Evolutionary conservation across 148 eudicot species (phyloP).

Genomic region (Rhododendron ferrugineum): DNA sequence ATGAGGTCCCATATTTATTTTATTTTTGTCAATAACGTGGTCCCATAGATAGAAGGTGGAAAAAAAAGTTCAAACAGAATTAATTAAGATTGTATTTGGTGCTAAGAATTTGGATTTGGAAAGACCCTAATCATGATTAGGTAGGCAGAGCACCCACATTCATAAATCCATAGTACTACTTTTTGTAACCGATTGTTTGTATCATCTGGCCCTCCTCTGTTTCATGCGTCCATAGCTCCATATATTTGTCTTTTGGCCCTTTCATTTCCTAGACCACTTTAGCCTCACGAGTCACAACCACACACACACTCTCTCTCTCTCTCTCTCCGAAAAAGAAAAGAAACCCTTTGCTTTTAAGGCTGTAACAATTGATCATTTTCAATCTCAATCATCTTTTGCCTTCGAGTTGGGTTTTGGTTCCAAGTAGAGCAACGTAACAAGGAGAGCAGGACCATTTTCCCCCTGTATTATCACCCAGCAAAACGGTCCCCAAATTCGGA

Average conservation of each 20-base stretch:
- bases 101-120: constrained; percentile 1
- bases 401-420: not conserved
- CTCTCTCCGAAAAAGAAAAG: not conserved
- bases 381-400: not conserved
- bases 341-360: not conserved
- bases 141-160: constrained; percentile 1
- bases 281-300: not conserved
- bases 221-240: not conserved
- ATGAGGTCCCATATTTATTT: not conserved
- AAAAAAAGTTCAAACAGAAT: not conserved
- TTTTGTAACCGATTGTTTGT: not conserved
- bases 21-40: not conserved
- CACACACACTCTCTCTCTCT: not conserved
- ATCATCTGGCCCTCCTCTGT: not conserved
- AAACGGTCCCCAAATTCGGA: constrained; percentile 9
- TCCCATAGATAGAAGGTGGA: not conserved
- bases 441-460: constrained; percentile 10
- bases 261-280: not conserved
- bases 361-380: not conserved
- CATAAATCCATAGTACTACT: not conserved
- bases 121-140: constrained; percentile 2
- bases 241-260: not conserved
- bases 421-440: constrained; percentile 5
- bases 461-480: not conserved
- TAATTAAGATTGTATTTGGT: constrained; percentile 11